A percentile compares a stretch with the other conserved stretches of the same genome.
These are phyloP conservation scores for Argentina anserina DNA, from an alignment of 306 rosid genomes.

Conservation along the genomic window DNA sequence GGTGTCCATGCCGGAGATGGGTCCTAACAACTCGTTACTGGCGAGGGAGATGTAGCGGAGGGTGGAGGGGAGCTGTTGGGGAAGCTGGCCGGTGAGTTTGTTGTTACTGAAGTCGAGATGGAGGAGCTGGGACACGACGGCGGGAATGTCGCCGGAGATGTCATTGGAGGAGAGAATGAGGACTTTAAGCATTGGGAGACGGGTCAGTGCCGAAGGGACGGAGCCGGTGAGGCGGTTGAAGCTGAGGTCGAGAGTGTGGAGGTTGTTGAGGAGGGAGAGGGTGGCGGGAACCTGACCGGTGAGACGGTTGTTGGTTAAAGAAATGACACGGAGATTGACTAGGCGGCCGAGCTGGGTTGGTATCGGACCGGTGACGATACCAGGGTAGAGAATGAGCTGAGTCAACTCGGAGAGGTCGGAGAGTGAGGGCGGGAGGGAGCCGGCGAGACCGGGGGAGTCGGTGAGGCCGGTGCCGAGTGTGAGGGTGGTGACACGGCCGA, in stretches of 20 bases:
- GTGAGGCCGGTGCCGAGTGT: conserved; percentile 52
- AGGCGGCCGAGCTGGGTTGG: conserved; percentile 50
- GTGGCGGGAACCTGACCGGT: conserved; percentile 56
- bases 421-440: conserved; percentile 44
- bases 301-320: conserved; percentile 60
- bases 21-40: conserved; percentile 52
- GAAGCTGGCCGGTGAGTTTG: conserved; percentile 41
- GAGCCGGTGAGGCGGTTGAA: conserved; percentile 57
- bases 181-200: conserved; percentile 43
- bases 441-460: conserved; percentile 48
- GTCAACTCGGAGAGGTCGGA: conserved; percentile 54
- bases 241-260: conserved; percentile 84
- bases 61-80: conserved; percentile 42
- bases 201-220: conserved; percentile 42
- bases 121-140: conserved; percentile 43
- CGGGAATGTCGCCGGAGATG: conserved; percentile 37
- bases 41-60: conserved; percentile 70
- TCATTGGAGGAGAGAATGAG: conserved; percentile 57
- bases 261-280: conserved; percentile 38
- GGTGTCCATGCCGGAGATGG: conserved; percentile 45
- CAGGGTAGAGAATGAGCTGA: conserved; percentile 71
- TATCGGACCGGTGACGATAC: conserved; percentile 71
- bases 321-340: conserved; percentile 57
- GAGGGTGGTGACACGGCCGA: conserved; percentile 47
- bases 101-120: conserved; percentile 59